Base-by-base conservation (phyloP, 2,329 filamentous ascomycete genomes). In the Seiridium cupressi region DNA sequence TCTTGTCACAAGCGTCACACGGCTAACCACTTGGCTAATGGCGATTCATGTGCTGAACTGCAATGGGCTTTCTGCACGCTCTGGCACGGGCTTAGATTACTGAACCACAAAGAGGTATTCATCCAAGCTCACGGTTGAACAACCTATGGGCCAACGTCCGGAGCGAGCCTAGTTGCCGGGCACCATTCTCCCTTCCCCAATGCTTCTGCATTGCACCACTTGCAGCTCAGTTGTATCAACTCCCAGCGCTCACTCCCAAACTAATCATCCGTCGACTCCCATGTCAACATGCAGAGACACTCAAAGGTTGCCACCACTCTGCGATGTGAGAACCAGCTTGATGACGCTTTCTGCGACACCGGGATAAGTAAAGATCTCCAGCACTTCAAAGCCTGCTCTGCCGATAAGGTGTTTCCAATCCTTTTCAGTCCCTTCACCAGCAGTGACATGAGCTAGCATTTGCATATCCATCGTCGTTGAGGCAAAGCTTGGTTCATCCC, bases 381-480 rank as follows among this genome's bases (percentile, higher is more conserved):
- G 51, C 8, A 69, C 55, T 11, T 57, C 64, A 26, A 66, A 65
- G 0, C 68, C 68, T 1, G 67, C 67, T 11, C 51, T 54, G 5
- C 60, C 57, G 18, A 68, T 26, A 5, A 70, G 54, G 8, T 51
- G 53, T 8, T 56, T 46, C 62, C 64, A 68, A 10, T 68, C 38
- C 8, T 46, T 49, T 59, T 70, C 62, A 1, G 64, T 68, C 1
- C 69, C 65, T 60, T 70, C 69, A 11, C 58, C 32, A 46, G 66
- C 64, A 3, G 63, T 64, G 1, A 62, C 59, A 31, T 67, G 63
- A 2, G 64, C 64, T 11, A 71, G 61, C 51, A 70, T 65, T 42
- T 69, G 48, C 53, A 69, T 64, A 46, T 70, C 68, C 66, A 69
- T 68, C 4, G 63, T 64, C 13, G 68, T 70, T 5, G 64, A 60